Evolutionary conservation across 176 grass and related monocot genomes (phyloP), one percentile per base, ranked within the genome.

Genomic region (Hsuehochloa calcarea): DNA sequence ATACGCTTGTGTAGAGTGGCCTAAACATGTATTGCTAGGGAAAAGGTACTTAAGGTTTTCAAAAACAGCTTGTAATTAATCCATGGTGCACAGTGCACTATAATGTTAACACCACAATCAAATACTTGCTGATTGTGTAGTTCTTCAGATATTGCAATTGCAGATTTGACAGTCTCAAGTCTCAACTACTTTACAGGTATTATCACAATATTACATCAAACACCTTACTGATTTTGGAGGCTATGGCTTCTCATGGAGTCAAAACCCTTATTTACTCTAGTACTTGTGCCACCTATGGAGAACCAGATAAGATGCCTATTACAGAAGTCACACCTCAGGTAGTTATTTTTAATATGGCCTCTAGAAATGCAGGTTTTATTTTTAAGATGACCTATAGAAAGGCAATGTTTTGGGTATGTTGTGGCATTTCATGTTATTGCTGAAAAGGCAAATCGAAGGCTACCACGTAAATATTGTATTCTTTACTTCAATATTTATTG

Each of bases 191-290:
- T 65, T 63, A 79, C 78, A 94, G 92, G 82, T 94, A 94, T 70
- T 94, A 94, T 85, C 90, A 94, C 79, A 94, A 94, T 86, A 94
- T 94, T 85, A 94, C 92, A 51, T 76, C 92, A 5, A 94, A 94
- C 75, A 94, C 92, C 45, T 82, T 94, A 23, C 17, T 88, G 47
- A 82, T 94, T 90, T 81, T 94, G 60, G 90, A 94, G 84, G 92
- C 92, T 85, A 94, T 94, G 92, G 84, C 90, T 71, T 84, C 90
- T 79, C 92, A 90, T 80, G 85, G 90, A 80, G 85, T 94, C 27
- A 92, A 88, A 80, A 92, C 90, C 72, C 90, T 94, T 71, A 94
- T 94, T 54, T 94, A 94, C 85, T 94, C 92, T 16, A 94, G 92
- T 73, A 94, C 92, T 44, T 94, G 92, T 92, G 92, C 92, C 67